Conservation (phyloP, 495 filamentous ascomycete species). For the Hyaloscypha finlandica region DNA sequence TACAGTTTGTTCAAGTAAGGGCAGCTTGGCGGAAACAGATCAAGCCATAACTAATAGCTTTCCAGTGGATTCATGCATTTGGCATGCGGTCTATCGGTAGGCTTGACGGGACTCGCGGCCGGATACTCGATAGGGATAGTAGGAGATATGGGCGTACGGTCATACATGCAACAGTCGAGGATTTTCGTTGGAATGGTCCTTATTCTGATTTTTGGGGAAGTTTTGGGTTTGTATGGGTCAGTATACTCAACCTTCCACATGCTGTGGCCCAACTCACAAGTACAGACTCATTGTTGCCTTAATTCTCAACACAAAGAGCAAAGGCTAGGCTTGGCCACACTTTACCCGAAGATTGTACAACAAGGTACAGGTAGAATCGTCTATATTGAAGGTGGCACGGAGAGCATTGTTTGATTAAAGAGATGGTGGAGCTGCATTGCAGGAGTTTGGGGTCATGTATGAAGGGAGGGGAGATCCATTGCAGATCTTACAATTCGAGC, state of each 20-base stretch:
- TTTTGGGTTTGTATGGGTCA: slow-evolving; percentile 94
- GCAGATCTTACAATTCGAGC: slow-evolving; percentile 25
- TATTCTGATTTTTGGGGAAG: slow-evolving; percentile 98
- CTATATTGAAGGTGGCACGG: slow-evolving; percentile 5
- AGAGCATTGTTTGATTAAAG: slow-evolving; percentile 31
- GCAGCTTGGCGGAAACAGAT: not conserved
- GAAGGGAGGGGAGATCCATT: slow-evolving; percentile 17
- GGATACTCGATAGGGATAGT: slow-evolving; percentile 97
- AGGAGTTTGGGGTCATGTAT: slow-evolving; percentile 32
- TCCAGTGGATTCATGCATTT: slow-evolving; percentile 85
- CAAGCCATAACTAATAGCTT: slow-evolving; percentile 16
- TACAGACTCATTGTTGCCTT: slow-evolving; percentile 57
- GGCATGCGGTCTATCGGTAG: slow-evolving; percentile 86
- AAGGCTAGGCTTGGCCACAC: slow-evolving; percentile 23
- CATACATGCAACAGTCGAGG: slow-evolving; percentile 93
- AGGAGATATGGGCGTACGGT: slow-evolving; percentile 88
- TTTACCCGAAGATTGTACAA: not conserved
- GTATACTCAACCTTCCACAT: slow-evolving; percentile 34
- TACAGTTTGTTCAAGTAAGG: slow-evolving; percentile 84
- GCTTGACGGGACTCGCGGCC: slow-evolving; percentile 89
- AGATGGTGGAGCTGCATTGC: slow-evolving; percentile 29
- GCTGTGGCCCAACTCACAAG: slow-evolving; percentile 11
- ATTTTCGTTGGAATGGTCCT: slow-evolving; percentile 99
- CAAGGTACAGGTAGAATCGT: not conserved
- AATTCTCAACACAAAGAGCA: slow-evolving; percentile 55